These are phyloP conservation scores for Remersonia thermophila DNA, from an alignment of 2,329 filamentous ascomycete genomes.

Conservation along the genomic window DNA sequence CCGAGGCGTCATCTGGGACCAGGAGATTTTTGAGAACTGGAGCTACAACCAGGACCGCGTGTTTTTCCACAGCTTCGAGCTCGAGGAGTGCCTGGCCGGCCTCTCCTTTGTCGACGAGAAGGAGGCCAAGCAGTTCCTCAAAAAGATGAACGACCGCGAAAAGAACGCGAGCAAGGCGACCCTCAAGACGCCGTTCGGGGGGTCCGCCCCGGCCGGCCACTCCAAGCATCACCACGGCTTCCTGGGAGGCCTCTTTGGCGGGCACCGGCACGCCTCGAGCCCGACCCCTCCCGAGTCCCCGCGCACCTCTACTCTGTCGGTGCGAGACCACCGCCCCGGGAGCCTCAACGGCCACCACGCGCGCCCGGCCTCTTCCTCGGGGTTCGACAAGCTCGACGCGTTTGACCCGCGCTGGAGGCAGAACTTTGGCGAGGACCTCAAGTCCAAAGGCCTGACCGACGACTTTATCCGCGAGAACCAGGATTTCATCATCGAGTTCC, in stretches of 20 bases:
- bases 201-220: conserved; percentile 26
- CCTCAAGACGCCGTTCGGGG: conserved; percentile 61
- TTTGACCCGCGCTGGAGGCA: conserved; percentile 55
- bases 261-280: conserved; percentile 47
- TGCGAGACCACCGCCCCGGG: conserved; percentile 28
- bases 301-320: conserved; percentile 26
- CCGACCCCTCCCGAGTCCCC: conserved; percentile 47
- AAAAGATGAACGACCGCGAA: conserved; percentile 93
- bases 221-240: conserved; percentile 33
- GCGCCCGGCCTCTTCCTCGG: conserved; percentile 31
- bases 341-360: conserved; percentile 30
- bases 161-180: conserved; percentile 91
- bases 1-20: conserved; percentile 87
- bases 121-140: conserved; percentile 91
- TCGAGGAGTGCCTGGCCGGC: conserved; percentile 81
- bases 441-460: conserved; percentile 49
- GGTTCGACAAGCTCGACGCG: conserved; percentile 49
- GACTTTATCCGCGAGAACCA: conserved; percentile 57
- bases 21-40: conserved; percentile 94
- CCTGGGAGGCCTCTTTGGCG: conserved; percentile 49
- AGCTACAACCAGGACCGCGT: conserved; percentile 92
- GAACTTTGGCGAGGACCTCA: conserved; percentile 52
- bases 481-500: conserved; percentile 54
- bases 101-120: conserved; percentile 94
- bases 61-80: conserved; percentile 95